Base-by-base conservation (phyloP, 768 basidiomycete species). In the Boletus bicolor region DNA sequence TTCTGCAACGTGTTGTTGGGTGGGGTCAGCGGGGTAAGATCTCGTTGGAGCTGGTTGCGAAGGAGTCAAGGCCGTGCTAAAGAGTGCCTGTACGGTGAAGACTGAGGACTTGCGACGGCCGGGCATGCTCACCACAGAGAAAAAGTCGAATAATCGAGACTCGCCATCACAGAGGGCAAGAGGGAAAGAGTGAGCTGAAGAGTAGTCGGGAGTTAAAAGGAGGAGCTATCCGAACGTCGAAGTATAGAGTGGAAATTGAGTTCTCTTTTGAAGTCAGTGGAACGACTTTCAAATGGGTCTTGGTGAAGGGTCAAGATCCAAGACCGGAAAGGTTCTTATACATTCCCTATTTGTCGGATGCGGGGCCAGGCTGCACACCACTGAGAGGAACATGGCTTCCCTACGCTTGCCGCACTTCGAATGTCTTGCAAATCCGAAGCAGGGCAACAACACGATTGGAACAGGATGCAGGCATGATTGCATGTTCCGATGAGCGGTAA, bases 371-470 rank as follows among this genome's bases (percentile, higher is more conserved):
- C 55, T 37, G 59, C 48, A 63, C n/a, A 63, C 34, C 21, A 52
- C 14, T 47, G 57, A 61, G 54, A 46, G 64, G 49, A 66, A 68
- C 64, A 68, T 68, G 67, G 62, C 67, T 8, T 56, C 52, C 62
- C 66, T 61, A 66, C 44, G 62, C 64, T 60, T 64, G 66, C 68
- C 61, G 57, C 64, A 55, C 62, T 58, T 49, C 53, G 58, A 54
- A 52, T 65, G 66, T 54, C 68, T 58, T 65, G 68, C 66, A 68
- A 69, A 69, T 66, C 62, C 66, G 64, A 57, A 65, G 68, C 60
- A 70, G 62, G 68, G 68, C 58, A 69, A 51, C 55, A 66, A 62
- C 60, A 68, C 59, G 68, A 69, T 66, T 61, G 36, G 64, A 55
- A 69, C 64, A 69, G 64, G 62, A 34, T 64, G 65, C 68, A 66